A percentile compares a stretch with the other conserved stretches of the same genome.
Conservation (phyloP, 768 basidiomycete species). For the Pleurotus ostreatus region DNA sequence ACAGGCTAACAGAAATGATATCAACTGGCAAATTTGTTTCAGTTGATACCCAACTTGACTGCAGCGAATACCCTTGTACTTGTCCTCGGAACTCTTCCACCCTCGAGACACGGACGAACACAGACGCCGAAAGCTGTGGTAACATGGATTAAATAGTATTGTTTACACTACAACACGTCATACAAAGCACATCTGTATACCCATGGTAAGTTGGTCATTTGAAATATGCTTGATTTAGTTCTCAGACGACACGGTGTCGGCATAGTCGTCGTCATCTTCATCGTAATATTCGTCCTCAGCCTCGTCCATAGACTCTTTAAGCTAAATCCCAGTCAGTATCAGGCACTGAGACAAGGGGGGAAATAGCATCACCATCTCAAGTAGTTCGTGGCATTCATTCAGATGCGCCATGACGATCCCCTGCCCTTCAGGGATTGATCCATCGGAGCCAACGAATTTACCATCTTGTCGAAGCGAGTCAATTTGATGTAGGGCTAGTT, state of each 20-base stretch:
- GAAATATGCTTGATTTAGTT: not conserved
- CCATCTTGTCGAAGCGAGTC: constrained; percentile 92
- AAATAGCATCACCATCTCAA: constrained; percentile 74
- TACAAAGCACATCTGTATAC: constrained; percentile 13
- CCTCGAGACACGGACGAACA: not conserved
- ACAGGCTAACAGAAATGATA: too few relatives aligned
- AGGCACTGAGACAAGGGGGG: not conserved
- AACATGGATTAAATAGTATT: not conserved
- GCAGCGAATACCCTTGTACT: too few relatives aligned
- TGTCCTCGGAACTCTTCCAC: not conserved
- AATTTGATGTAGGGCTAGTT: constrained; percentile 92
- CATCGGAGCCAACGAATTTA: constrained; percentile 86
- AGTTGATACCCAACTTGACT: too few relatives aligned
- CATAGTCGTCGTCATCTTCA: constrained; percentile 44
- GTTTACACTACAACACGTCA: too few relatives aligned
- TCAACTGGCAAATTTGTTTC: too few relatives aligned
- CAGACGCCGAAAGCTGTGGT: too few relatives aligned
- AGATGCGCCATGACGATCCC: constrained; percentile 95
- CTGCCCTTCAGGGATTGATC: constrained; percentile 91
- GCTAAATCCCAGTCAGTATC: constrained; percentile 28
- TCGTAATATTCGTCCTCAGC: constrained; percentile 53
- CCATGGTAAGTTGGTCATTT: not conserved
- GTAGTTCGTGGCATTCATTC: constrained; percentile 92
- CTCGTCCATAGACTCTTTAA: constrained; percentile 83
- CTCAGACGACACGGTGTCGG: constrained; percentile 11